These are phyloP conservation scores for Melastoma malabathricum DNA, from an alignment of 345 rosid species.

Conservation along the genomic window DNA sequence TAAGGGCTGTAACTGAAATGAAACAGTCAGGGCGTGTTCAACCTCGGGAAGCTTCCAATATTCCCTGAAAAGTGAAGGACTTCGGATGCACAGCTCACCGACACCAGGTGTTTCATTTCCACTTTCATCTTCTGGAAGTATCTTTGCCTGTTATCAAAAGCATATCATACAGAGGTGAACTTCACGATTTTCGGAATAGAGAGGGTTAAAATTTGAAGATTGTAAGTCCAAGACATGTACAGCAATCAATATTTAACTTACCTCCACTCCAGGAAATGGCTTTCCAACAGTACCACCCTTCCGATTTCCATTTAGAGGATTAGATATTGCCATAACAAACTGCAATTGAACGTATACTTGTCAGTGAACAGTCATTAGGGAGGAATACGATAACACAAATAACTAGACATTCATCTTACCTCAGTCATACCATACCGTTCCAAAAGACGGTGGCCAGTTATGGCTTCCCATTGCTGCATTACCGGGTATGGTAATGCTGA, in stretches of 20 bases:
- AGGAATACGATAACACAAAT: not conserved
- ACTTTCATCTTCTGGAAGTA: constrained; percentile 39
- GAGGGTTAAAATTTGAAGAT: too few relatives aligned
- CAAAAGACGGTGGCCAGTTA: constrained; percentile 89
- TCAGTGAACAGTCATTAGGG: too few relatives aligned
- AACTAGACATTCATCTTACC: constrained; percentile 20
- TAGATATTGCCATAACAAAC: constrained; percentile 96
- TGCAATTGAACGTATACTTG: constrained; percentile 7
- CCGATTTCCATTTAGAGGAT: constrained; percentile 62
- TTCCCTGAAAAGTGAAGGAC: constrained; percentile 88
- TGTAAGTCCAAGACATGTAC: too few relatives aligned
- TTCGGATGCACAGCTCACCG: constrained; percentile 83
- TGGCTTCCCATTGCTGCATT: constrained; percentile 88
- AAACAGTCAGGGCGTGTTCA: too few relatives aligned
- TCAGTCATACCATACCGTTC: constrained; percentile 99
- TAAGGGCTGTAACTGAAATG: too few relatives aligned
- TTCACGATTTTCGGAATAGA: too few relatives aligned
- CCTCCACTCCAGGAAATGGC: constrained; percentile 95
- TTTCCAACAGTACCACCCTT: constrained; percentile 96
- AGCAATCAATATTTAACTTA: constrained; percentile 10
- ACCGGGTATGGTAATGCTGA: constrained; percentile 92
- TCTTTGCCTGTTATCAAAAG: constrained; percentile 40
- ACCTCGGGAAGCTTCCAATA: constrained; percentile 98
- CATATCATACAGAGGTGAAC: not conserved
- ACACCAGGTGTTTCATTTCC: constrained; percentile 33